phyloP scores from a whole-genome alignment of 441 rosid species.

The Euphorbia schlechtendalii region DNA sequence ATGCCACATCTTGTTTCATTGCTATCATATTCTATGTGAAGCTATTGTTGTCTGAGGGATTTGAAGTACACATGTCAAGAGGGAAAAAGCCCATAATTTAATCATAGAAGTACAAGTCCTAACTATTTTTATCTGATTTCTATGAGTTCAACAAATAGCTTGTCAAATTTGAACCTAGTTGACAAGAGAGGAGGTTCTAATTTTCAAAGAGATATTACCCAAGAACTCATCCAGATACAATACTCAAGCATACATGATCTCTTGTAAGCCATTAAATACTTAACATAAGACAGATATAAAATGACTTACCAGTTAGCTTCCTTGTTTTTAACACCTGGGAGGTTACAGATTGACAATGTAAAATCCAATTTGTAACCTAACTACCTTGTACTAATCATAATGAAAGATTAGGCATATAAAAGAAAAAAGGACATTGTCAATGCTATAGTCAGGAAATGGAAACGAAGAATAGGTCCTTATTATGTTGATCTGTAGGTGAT shows the following conservation, averaged over 20 bases:
- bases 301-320: background rate
- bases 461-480: background rate
- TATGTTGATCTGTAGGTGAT: background rate
- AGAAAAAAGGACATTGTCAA: too few relatives aligned
- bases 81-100: background rate
- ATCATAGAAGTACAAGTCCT: background rate
- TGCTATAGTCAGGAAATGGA: too few relatives aligned
- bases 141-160: background rate
- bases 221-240: background rate
- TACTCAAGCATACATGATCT: background rate
- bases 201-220: background rate
- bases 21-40: background rate
- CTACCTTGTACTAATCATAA: background rate
- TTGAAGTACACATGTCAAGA: background rate
- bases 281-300: too few relatives aligned
- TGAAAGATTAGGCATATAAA: background rate
- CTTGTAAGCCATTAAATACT: background rate
- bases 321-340: too few relatives aligned
- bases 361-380: background rate
- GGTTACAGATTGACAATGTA: background rate
- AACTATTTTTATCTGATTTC: background rate
- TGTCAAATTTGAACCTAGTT: background rate
- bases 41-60: background rate
- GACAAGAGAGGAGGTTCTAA: background rate
- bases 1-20: background rate